phyloP scores from a whole-genome alignment of 2,329 filamentous ascomycete genomes.

The Trichoderma brevicompactum region DNA sequence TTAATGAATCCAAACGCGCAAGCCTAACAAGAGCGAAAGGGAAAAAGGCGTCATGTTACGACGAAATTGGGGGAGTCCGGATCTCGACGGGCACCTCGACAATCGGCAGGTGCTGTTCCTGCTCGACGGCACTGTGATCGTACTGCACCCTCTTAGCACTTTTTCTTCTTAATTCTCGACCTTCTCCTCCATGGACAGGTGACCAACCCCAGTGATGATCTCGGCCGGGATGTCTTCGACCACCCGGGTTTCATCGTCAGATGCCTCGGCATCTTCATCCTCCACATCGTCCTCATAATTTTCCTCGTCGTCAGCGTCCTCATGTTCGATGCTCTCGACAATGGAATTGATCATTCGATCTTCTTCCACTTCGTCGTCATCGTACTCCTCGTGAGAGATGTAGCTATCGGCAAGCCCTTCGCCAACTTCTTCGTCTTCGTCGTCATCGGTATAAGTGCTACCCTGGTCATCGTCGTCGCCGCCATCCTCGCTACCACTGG shows the following conservation, averaged over 20 bases:
- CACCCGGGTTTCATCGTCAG: constrained; percentile 32
- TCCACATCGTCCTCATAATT: constrained; percentile 35
- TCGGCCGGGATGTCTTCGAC: constrained; percentile 58
- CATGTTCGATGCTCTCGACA: constrained; percentile 36
- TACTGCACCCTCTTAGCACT: constrained; percentile 38
- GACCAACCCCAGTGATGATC: constrained; percentile 62
- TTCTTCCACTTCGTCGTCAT: constrained; percentile 50
- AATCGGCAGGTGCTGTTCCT: constrained; percentile 25
- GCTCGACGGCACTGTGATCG: constrained; percentile 23
- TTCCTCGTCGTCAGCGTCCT: constrained; percentile 42
- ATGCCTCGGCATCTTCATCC: constrained; percentile 33
- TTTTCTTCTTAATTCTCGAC: constrained; percentile 32
- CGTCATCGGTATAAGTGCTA: constrained; percentile 51
- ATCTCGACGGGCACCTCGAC: constrained; percentile 39
- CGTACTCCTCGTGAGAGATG: constrained; percentile 55
- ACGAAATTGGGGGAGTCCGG: constrained; percentile 31
- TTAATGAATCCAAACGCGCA: background rate
- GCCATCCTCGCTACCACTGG: constrained; percentile 66
- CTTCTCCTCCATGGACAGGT: constrained; percentile 53
- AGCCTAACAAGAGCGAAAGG: background rate
- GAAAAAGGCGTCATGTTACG: background rate
- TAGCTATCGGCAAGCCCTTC: constrained; percentile 60
- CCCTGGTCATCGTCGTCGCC: constrained; percentile 57
- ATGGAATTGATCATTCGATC: constrained; percentile 17
- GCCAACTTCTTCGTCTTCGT: constrained; percentile 47